Conservation (phyloP, 108 stramenopile genomes). For the Cylindrotheca fusiformis region DNA sequence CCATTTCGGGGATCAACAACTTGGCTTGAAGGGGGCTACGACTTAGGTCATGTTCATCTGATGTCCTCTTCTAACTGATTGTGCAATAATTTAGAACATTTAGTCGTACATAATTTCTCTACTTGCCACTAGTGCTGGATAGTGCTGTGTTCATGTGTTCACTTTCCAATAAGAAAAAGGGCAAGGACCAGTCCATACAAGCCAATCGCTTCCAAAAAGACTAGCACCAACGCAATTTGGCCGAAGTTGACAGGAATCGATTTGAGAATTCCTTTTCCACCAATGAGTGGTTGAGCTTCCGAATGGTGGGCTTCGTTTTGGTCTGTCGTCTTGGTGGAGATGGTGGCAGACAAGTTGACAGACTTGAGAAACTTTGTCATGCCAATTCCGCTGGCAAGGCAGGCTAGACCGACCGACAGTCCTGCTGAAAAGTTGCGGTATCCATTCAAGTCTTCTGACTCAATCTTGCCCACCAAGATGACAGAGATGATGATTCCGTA, state of each 20-base stretch:
- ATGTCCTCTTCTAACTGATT: too few species aligned
- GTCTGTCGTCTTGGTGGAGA: neutral
- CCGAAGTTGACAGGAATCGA: neutral
- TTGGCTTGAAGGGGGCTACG: too few species aligned
- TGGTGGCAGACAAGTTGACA: conserved; percentile 7
- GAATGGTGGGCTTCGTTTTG: too few species aligned
- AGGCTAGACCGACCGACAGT: conserved; percentile 52
- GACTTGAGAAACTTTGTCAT: conserved; percentile 45
- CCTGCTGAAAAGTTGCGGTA: conserved; percentile 51
- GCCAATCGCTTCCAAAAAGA: conserved; percentile 63
- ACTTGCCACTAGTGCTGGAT: too few species aligned
- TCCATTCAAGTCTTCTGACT: conserved; percentile 21
- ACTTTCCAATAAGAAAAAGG: conserved; percentile 35
- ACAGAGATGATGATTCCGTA: conserved; percentile 56
- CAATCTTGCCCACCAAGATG: conserved; percentile 31
- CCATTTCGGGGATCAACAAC: too few species aligned
- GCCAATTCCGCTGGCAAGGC: conserved; percentile 46
- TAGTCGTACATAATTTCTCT: too few species aligned
- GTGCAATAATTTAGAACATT: too few species aligned
- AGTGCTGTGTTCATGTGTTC: too few species aligned
- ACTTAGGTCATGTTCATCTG: too few species aligned
- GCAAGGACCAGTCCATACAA: conserved; percentile 65
- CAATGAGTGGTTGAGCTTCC: conserved; percentile 8
- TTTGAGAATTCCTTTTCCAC: neutral
- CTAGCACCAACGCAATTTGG: conserved; percentile 21